phyloP scores from a whole-genome alignment of 179 eudicot genomes.

The Beta lomatogona region DNA sequence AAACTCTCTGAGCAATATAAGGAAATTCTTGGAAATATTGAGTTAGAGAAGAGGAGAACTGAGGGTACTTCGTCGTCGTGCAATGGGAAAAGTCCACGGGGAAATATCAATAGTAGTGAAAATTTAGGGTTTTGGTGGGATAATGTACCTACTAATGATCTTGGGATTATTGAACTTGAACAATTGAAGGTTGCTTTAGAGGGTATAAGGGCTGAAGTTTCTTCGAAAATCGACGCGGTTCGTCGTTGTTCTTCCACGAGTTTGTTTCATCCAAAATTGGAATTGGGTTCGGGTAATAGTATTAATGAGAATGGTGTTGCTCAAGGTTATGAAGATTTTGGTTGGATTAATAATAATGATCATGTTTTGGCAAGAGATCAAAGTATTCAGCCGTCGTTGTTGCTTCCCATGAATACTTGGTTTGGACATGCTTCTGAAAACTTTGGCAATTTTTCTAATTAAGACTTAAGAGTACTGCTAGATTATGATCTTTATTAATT shows the following conservation, averaged over 20 bases:
- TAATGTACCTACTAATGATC: background rate
- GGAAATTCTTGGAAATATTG: background rate
- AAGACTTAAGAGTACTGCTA: no score
- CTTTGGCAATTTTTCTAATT: background rate
- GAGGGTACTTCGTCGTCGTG: background rate
- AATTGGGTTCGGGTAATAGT: background rate
- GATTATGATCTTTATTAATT: no score
- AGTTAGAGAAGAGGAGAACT: background rate
- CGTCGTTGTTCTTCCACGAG: background rate
- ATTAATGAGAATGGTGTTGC: background rate
- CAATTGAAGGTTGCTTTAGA: slow-evolving; percentile 21
- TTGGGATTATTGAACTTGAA: slow-evolving; percentile 20
- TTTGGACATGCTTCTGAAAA: background rate
- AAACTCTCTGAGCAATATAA: background rate
- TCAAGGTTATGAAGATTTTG: background rate
- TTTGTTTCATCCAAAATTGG: background rate
- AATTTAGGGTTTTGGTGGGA: slow-evolving; percentile 26
- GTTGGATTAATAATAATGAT: background rate
- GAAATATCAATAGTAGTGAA: background rate
- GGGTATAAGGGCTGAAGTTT: slow-evolving; percentile 22
- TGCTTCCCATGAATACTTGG: background rate
- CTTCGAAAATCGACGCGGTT: background rate
- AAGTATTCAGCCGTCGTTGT: background rate
- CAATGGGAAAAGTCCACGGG: background rate
- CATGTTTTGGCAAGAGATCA: background rate